Conservation (phyloP, 495 filamentous ascomycete species). For the Pseudevernia furfuracea region DNA sequence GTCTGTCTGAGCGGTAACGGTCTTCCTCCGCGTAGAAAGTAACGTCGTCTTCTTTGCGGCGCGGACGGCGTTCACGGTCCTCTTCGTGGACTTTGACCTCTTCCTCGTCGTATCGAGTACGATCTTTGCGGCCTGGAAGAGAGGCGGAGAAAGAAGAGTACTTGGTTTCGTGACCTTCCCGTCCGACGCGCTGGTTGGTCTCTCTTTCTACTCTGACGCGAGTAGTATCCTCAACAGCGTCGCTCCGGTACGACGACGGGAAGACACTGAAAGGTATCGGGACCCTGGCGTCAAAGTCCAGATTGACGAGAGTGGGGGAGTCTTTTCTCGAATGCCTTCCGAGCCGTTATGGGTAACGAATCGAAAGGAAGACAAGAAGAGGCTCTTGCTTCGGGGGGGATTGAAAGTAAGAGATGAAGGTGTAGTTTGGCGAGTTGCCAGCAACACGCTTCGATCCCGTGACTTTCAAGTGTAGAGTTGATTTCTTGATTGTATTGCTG, state of each 20-base stretch:
- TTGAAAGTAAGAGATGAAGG: conserved; percentile 16
- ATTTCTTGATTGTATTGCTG: neutral
- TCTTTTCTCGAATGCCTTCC: conserved; percentile 92
- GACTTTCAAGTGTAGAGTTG: neutral
- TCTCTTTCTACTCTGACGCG: conserved; percentile 81
- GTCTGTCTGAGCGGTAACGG: conserved; percentile 2
- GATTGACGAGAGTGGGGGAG: conserved; percentile 82
- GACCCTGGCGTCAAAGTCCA: conserved; percentile 99
- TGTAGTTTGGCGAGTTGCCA: conserved; percentile 9
- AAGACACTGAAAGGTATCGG: conserved; percentile 99
- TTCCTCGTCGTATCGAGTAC: conserved; percentile 61
- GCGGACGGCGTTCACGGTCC: conserved; percentile 58
- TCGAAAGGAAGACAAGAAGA: conserved; percentile 97
- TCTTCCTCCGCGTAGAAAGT: conserved; percentile 47
- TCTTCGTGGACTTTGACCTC: conserved; percentile 69
- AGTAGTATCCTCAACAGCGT: conserved; percentile 67
- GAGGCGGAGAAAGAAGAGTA: conserved; percentile 59
- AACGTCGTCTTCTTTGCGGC: conserved; percentile 43
- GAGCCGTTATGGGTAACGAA: conserved; percentile 60
- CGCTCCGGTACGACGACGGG: conserved; percentile 93
- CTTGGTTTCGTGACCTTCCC: conserved; percentile 76
- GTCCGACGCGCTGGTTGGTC: conserved; percentile 79
- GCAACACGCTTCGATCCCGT: conserved; percentile 14
- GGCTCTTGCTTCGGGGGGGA: conserved; percentile 54
- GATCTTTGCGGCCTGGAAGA: conserved; percentile 52